Evolutionary conservation across 2,329 filamentous ascomycete genomes (phyloP).

Genomic region (Geosmithia putterillii): DNA sequence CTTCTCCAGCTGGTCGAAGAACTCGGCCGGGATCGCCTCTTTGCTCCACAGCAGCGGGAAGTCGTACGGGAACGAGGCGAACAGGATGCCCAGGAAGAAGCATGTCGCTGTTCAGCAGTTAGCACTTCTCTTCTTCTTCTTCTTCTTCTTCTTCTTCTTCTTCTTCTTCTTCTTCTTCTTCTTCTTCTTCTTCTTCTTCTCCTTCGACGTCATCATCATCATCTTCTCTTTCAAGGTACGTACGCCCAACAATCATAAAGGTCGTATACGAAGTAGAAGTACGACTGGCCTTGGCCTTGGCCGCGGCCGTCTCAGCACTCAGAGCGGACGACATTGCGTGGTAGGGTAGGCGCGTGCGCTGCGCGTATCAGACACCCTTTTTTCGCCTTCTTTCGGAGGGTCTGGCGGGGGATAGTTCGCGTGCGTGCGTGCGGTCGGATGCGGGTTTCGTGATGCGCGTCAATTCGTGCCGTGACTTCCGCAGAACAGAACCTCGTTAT

Average conservation of each 20-base stretch:
- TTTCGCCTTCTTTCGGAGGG: too few relatives aligned
- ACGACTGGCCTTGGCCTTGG: conserved; percentile 42
- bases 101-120: conserved; percentile 56
- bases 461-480: too few relatives aligned
- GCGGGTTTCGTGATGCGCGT: too few relatives aligned
- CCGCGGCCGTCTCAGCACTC: conserved; percentile 33
- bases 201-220: background rate
- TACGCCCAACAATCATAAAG: conserved; percentile 93
- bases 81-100: conserved; percentile 97
- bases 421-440: too few relatives aligned
- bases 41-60: conserved; percentile 77
- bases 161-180: background rate
- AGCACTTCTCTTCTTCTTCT: background rate
- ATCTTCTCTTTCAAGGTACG: conserved; percentile 22
- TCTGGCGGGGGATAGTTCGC: too few relatives aligned
- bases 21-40: conserved; percentile 48
- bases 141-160: background rate
- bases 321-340: background rate
- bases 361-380: too few relatives aligned
- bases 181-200: background rate
- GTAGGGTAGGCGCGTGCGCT: too few relatives aligned
- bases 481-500: too few relatives aligned
- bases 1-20: conserved; percentile 75
- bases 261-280: conserved; percentile 74
- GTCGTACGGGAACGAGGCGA: conserved; percentile 93